These are phyloP conservation scores for Colletotrichum costaricense DNA, from an alignment of 2,329 filamentous ascomycete genomes.

Conservation along the genomic window DNA sequence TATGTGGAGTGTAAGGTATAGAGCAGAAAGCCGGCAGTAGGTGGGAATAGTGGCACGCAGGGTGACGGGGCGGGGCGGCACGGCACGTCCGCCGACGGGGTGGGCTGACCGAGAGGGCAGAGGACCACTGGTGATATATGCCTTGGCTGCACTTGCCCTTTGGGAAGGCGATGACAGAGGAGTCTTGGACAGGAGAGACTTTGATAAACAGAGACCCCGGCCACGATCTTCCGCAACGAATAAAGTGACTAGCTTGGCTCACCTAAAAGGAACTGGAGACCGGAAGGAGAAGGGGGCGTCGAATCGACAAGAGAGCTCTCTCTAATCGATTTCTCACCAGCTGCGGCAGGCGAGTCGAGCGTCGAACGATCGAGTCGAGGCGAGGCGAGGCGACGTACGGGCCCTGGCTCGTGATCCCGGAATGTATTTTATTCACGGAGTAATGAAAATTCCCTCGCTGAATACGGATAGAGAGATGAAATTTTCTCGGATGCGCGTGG, in stretches of 20 bases:
- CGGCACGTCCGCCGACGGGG: conserved; percentile 10
- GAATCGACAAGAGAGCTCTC: conserved; percentile 23
- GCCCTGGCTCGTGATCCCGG: conserved; percentile 32
- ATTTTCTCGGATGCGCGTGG: conserved; percentile 25
- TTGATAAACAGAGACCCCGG: conserved; percentile 11
- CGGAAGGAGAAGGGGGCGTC: not conserved
- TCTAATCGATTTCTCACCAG: not conserved
- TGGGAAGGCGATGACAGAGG: conserved; percentile 12
- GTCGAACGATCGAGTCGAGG: not conserved
- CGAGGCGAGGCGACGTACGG: conserved; percentile 18
- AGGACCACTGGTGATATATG: conserved; percentile 12
- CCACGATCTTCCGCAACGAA: conserved; percentile 34
- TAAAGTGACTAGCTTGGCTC: conserved; percentile 34
- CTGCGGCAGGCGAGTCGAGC: conserved; percentile 9
- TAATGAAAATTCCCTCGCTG: conserved; percentile 22
- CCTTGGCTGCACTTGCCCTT: conserved; percentile 28
- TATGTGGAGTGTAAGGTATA: conserved; percentile 6
- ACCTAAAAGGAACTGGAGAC: conserved; percentile 27
- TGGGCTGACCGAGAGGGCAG: conserved; percentile 11
- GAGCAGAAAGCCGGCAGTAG: conserved; percentile 23
- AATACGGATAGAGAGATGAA: conserved; percentile 13
- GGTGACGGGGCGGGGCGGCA: conserved; percentile 4
- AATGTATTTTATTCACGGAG: conserved; percentile 27
- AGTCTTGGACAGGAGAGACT: conserved; percentile 16
- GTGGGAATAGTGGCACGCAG: conserved; percentile 34